These are phyloP conservation scores for Boletus subparvulus DNA, from an alignment of 768 basidiomycete species.

Conservation along the genomic window DNA sequence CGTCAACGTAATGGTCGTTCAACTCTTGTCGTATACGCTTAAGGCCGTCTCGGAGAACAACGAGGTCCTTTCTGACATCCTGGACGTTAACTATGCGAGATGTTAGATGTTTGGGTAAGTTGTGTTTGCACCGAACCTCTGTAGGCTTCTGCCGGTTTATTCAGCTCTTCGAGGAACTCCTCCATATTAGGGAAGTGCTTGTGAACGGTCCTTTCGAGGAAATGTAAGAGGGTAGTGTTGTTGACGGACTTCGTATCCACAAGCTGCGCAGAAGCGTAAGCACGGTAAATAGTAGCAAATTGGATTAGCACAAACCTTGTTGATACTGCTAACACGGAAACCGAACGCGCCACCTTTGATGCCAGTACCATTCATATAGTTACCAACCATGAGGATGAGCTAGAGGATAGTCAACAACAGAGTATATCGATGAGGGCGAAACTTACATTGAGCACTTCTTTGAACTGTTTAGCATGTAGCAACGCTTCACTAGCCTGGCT, in stretches of 20 bases:
- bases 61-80: conserved; percentile 76
- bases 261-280: conserved; percentile 49
- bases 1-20: conserved; percentile 72
- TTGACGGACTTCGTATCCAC: conserved; percentile 97
- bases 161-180: conserved; percentile 83
- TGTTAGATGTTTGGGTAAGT: conserved; percentile 4
- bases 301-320: conserved; percentile 60
- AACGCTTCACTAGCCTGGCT: conserved; percentile 79
- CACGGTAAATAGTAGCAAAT: not conserved
- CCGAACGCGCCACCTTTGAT: conserved; percentile 96
- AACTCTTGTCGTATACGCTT: conserved; percentile 79
- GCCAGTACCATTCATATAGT: conserved; percentile 97
- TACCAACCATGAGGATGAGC: conserved; percentile 93
- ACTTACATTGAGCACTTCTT: conserved; percentile 78
- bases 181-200: conserved; percentile 89
- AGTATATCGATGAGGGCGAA: conserved; percentile 20
- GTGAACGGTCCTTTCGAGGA: conserved; percentile 84
- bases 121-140: conserved; percentile 56
- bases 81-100: conserved; percentile 69
- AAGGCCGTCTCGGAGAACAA: conserved; percentile 74
- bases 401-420: conserved; percentile 24
- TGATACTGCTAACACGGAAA: conserved; percentile 96
- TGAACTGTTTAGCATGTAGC: conserved; percentile 82
- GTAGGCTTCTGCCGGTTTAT: conserved; percentile 88
- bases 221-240: conserved; percentile 92